Conservation (phyloP, 2,329 filamentous ascomycete species). For the Penicillium capsulatum region DNA sequence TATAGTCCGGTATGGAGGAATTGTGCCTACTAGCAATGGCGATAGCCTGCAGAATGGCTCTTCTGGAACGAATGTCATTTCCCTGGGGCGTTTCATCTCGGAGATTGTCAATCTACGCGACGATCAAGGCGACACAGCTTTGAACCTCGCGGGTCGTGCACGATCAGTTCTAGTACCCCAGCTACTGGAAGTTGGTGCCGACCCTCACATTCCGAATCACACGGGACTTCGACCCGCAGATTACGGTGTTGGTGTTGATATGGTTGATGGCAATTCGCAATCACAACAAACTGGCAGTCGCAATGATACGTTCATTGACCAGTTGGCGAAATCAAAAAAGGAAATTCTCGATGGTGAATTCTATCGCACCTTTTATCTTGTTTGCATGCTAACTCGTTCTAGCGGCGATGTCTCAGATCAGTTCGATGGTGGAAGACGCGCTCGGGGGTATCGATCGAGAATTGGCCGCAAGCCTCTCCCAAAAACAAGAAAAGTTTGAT, state of each 20-base stretch:
- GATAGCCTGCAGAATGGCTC: constrained; percentile 25
- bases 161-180: constrained; percentile 98
- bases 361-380: neutral
- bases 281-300: constrained; percentile 45
- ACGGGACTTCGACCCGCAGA: constrained; percentile 86
- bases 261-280: constrained; percentile 47
- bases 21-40: constrained; percentile 42
- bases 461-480: constrained; percentile 74
- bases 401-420: constrained; percentile 39
- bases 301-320: constrained; percentile 42
- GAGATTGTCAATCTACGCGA: constrained; percentile 97
- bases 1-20: constrained; percentile 78
- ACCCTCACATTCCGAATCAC: constrained; percentile 85
- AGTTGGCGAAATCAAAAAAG: constrained; percentile 44
- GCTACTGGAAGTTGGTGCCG: constrained; percentile 87
- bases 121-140: constrained; percentile 86
- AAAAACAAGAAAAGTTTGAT: constrained; percentile 81
- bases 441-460: constrained; percentile 73
- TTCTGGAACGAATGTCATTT: constrained; percentile 62
- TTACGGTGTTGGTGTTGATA: constrained; percentile 80
- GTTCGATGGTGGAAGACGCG: constrained; percentile 71
- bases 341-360: constrained; percentile 44
- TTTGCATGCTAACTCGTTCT: constrained; percentile 32
- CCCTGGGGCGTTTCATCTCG: constrained; percentile 87
- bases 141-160: constrained; percentile 90